phyloP scores from a whole-genome alignment of 495 filamentous ascomycete species.

The Schizothecium vesticola region DNA sequence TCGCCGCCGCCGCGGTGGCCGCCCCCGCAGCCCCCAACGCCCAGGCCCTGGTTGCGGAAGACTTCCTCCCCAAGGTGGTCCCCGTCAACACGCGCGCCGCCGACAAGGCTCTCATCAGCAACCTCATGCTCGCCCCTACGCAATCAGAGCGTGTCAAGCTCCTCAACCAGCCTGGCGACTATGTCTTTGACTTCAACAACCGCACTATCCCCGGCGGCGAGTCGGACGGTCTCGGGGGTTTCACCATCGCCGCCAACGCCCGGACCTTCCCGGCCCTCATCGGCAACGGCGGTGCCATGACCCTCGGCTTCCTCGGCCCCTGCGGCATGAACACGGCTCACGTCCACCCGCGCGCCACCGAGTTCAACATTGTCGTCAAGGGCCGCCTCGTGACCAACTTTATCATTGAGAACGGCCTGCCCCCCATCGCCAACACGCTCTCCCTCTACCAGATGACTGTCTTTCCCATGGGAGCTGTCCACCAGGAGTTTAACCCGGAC shows the following conservation, averaged over 20 bases:
- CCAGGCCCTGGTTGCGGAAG: neutral
- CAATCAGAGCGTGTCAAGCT: slow-evolving; percentile 3
- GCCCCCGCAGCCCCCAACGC: neutral
- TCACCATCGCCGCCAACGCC: slow-evolving; percentile 5
- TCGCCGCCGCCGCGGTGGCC: slow-evolving; percentile 6
- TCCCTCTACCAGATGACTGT: slow-evolving; percentile 35
- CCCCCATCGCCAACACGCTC: slow-evolving; percentile 30
- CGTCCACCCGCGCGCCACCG: slow-evolving; percentile 41
- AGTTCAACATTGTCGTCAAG: slow-evolving; percentile 39
- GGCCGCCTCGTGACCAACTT: slow-evolving; percentile 44
- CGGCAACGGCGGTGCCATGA: slow-evolving; percentile 8
- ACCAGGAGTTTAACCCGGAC: slow-evolving; percentile 50
- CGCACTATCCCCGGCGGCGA: slow-evolving; percentile 1
- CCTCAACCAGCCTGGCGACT: slow-evolving; percentile 8
- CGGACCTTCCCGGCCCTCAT: slow-evolving; percentile 8
- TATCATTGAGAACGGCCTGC: slow-evolving; percentile 45
- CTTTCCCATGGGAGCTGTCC: slow-evolving; percentile 47
- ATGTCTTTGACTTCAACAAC: slow-evolving; percentile 8
- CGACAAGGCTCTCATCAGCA: slow-evolving; percentile 1
- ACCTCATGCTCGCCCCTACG: neutral
- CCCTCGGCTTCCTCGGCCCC: slow-evolving; percentile 6
- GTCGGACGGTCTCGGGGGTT: neutral
- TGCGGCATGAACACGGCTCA: slow-evolving; percentile 46
- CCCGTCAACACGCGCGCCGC: slow-evolving; percentile 2
- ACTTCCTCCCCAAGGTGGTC: slow-evolving; percentile 6